phyloP scores from a whole-genome alignment of 305 asterid genomes.

The Fraxinus floribunda region DNA sequence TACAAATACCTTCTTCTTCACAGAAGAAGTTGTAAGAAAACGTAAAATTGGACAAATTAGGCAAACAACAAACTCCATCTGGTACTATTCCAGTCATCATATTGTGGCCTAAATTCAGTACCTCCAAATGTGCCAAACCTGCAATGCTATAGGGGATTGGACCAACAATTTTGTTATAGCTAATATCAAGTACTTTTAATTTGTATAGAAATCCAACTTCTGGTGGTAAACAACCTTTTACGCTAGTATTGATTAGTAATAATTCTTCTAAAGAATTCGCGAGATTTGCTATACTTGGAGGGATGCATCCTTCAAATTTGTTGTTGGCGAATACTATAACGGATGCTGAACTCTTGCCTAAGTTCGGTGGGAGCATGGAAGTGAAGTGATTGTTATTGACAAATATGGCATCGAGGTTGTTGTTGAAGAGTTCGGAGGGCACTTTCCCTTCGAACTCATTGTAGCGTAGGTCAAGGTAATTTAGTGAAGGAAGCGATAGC shows the following conservation, averaged over 20 bases:
- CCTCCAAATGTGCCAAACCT: constrained; percentile 53
- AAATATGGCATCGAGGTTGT: constrained; percentile 57
- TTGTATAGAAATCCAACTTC: constrained; percentile 62
- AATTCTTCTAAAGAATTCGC: constrained; percentile 59
- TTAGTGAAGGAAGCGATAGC: constrained; percentile 50
- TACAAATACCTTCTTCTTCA: constrained; percentile 58
- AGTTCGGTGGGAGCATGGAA: constrained; percentile 44
- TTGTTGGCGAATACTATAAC: constrained; percentile 74
- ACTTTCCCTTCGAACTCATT: constrained; percentile 71
- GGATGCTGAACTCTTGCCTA: constrained; percentile 53
- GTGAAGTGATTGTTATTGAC: constrained; percentile 57
- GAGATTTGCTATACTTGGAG: constrained; percentile 52
- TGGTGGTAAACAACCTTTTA: constrained; percentile 63
- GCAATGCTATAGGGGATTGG: constrained; percentile 56
- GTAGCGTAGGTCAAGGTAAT: constrained; percentile 59
- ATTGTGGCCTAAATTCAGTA: constrained; percentile 60
- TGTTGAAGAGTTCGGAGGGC: constrained; percentile 51
- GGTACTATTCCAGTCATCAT: constrained; percentile 55
- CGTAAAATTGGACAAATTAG: constrained; percentile 49
- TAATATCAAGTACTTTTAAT: constrained; percentile 54
- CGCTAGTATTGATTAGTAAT: constrained; percentile 49
- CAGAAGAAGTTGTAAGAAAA: constrained; percentile 54
- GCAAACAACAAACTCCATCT: constrained; percentile 58
- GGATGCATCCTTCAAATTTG: constrained; percentile 56
- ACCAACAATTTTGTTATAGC: constrained; percentile 53